These are phyloP conservation scores for Rhizophagus sp. DNA, from an alignment of 192 early-diverging fungal genomes.

Conservation along the genomic window DNA sequence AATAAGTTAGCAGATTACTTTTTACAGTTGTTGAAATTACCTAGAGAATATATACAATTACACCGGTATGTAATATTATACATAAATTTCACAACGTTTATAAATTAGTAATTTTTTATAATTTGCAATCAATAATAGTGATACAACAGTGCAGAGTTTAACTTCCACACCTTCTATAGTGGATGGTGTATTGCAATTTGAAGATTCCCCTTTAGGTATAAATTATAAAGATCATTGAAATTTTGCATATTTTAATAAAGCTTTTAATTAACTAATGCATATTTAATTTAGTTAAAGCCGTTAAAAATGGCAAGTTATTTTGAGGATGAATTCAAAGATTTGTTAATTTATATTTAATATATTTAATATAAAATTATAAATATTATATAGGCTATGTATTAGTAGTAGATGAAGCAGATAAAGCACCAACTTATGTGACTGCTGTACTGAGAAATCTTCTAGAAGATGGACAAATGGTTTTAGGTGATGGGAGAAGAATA, in stretches of 20 bases:
- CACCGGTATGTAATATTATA: constrained; percentile 43
- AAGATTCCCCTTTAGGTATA: constrained; percentile 70
- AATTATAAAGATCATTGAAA: constrained; percentile 28
- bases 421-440: constrained; percentile 79
- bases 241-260: background rate
- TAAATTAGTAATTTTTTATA: background rate
- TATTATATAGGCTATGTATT: constrained; percentile 56
- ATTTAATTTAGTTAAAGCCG: constrained; percentile 45
- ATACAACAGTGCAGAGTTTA: constrained; percentile 77
- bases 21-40: constrained; percentile 66
- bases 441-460: constrained; percentile 71
- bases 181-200: constrained; percentile 67
- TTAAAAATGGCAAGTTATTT: constrained; percentile 35
- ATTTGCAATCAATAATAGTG: constrained; percentile 37
- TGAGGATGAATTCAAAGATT: too few species aligned
- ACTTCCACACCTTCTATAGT: constrained; percentile 71
- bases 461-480: constrained; percentile 78
- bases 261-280: background rate
- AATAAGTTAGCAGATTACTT: constrained; percentile 70
- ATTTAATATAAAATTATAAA: background rate
- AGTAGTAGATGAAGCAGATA: constrained; percentile 83
- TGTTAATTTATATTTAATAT: background rate
- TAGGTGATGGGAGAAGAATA: constrained; percentile 76
- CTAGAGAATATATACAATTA: constrained; percentile 78
- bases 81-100: background rate